phyloP scores from a whole-genome alignment of 768 basidiomycete species.

The Daedaleopsis sinensis region DNA sequence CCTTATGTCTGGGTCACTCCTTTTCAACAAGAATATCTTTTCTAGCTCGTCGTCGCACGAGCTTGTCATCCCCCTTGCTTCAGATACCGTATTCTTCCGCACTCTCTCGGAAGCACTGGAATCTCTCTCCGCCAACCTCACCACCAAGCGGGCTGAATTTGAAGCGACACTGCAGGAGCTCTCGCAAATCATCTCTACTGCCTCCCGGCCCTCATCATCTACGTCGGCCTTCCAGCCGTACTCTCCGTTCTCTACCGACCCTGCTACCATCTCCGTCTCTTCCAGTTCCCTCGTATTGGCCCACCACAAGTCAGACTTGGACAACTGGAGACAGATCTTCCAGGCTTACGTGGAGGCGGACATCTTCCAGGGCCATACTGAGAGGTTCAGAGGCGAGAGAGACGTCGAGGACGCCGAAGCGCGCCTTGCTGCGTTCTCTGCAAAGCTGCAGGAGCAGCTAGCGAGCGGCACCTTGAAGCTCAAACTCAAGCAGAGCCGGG shows the following conservation, averaged over 20 bases:
- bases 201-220: constrained; percentile 36
- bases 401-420: constrained; percentile 69
- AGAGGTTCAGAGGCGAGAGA: constrained; percentile 68
- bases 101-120: constrained; percentile 65
- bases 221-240: constrained; percentile 38
- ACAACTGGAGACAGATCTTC: constrained; percentile 90
- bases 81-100: constrained; percentile 80
- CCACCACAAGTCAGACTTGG: constrained; percentile 59
- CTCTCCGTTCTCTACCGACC: constrained; percentile 29
- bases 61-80: constrained; percentile 76
- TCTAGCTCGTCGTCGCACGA: constrained; percentile 37
- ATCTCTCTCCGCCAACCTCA: constrained; percentile 55
- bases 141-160: constrained; percentile 54
- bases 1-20: constrained; percentile 20
- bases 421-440: constrained; percentile 69
- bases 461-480: constrained; percentile 50
- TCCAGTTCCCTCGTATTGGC: constrained; percentile 11
- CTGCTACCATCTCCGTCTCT: constrained; percentile 25
- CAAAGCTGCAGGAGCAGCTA: constrained; percentile 47
- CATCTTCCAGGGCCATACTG: constrained; percentile 77
- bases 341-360: constrained; percentile 84
- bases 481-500: constrained; percentile 48
- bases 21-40: neutral
- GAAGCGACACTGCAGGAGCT: constrained; percentile 49
- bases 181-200: constrained; percentile 40